Evolutionary conservation across 2,329 filamentous ascomycete genomes (phyloP).

Genomic region (Botrytis deweyae): DNA sequence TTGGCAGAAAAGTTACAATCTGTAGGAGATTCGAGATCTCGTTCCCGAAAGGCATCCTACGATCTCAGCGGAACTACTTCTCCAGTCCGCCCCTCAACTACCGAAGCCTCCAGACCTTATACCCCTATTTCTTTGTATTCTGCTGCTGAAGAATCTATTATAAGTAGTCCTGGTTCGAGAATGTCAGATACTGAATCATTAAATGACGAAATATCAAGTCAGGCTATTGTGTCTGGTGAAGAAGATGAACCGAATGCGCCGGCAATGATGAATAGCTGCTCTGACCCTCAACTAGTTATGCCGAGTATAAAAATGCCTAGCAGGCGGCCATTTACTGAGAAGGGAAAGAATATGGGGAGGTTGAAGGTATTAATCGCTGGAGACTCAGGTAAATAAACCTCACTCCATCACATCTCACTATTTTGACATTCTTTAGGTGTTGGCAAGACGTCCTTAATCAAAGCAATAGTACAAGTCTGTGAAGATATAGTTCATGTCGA

Average conservation of each 20-base stretch:
- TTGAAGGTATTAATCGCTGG: conserved; percentile 89
- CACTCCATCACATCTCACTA: not conserved
- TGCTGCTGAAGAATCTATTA: conserved; percentile 44
- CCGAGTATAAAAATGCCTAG: conserved; percentile 90
- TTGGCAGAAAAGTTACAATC: conserved; percentile 27
- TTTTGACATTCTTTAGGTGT: conserved; percentile 53
- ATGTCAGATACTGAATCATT: conserved; percentile 52
- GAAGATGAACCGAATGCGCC: conserved; percentile 46
- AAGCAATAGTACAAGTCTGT: conserved; percentile 80
- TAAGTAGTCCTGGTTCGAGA: conserved; percentile 53
- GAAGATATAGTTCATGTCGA: conserved; percentile 95
- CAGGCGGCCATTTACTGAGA: conserved; percentile 84
- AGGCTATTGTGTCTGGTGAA: conserved; percentile 39
- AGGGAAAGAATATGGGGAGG: conserved; percentile 78
- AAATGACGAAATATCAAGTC: conserved; percentile 46
- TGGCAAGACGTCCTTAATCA: conserved; percentile 88
- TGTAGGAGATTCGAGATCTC: conserved; percentile 34
- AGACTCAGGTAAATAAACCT: conserved; percentile 58
- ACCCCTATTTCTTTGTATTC: conserved; percentile 47
- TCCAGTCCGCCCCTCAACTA: conserved; percentile 38
- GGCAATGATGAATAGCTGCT: conserved; percentile 49
- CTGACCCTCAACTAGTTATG: conserved; percentile 87
- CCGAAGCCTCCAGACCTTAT: conserved; percentile 45
- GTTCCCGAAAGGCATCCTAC: conserved; percentile 38
- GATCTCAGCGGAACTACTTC: conserved; percentile 40